These are phyloP conservation scores for Bipolaris oryzae DNA, from an alignment of 2,329 filamentous ascomycete genomes.

Conservation along the genomic window DNA sequence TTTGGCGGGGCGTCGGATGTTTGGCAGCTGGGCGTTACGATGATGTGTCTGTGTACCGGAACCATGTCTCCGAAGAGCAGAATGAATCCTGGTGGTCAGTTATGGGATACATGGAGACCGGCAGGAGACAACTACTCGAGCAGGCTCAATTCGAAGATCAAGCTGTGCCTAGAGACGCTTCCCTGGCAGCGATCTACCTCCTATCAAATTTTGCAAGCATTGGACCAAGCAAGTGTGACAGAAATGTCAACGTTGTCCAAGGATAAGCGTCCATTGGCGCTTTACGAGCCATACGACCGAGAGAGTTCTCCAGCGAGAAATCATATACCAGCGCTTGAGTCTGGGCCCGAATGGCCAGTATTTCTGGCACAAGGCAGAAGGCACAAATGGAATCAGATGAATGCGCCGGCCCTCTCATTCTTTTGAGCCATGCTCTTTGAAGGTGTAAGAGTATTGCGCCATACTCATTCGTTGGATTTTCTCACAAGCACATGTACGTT, in stretches of 20 bases:
- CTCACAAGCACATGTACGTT: background rate
- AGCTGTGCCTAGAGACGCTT: slow-evolving; percentile 6
- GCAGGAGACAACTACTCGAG: slow-evolving; percentile 16
- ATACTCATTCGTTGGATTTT: background rate
- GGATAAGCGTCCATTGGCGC: slow-evolving; percentile 2
- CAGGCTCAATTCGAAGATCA: slow-evolving; percentile 11
- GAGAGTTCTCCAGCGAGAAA: slow-evolving; percentile 5
- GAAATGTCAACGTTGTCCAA: slow-evolving; percentile 4
- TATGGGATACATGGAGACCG: slow-evolving; percentile 10
- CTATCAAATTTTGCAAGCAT: background rate
- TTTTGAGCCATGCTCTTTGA: no score
- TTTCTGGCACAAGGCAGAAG: background rate
- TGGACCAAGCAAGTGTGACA: slow-evolving; percentile 4
- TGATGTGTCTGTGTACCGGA: slow-evolving; percentile 21
- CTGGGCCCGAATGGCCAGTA: background rate
- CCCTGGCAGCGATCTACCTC: background rate
- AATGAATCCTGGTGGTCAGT: slow-evolving; percentile 1
- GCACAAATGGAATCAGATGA: background rate
- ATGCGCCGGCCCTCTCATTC: no score
- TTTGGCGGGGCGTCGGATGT: slow-evolving; percentile 21
- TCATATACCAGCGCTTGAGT: background rate
- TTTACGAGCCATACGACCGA: background rate
- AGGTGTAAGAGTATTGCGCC: background rate
- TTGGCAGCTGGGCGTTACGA: slow-evolving; percentile 22
- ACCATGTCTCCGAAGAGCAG: slow-evolving; percentile 9